Evolutionary conservation across 1,139 yeast species (phyloP).

Genomic region (Sugiyamaella paludigena): DNA sequence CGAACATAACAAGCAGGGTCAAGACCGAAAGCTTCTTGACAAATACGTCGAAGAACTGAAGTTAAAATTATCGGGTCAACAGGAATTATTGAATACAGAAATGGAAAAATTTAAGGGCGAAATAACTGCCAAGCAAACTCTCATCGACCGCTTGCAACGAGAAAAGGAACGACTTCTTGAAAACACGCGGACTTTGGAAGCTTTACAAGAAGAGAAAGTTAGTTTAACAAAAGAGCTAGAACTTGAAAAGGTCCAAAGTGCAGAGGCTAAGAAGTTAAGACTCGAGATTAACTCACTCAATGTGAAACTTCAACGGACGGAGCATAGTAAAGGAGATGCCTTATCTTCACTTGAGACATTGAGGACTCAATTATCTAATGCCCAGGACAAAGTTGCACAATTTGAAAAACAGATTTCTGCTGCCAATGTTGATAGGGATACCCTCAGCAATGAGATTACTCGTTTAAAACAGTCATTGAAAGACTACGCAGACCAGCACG

Average conservation of each 20-base stretch:
- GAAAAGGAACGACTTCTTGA: conserved; percentile 25
- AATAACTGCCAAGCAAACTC: conserved; percentile 28
- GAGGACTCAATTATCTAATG: conserved; percentile 25
- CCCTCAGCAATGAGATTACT: conserved; percentile 30
- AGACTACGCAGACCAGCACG: conserved; percentile 25
- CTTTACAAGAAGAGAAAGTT: conserved; percentile 24
- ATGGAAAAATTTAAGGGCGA: conserved; percentile 27
- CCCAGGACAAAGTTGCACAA: conserved; percentile 21
- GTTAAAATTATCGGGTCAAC: conserved; percentile 29
- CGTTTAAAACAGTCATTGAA: conserved; percentile 26
- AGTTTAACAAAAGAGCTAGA: conserved; percentile 27
- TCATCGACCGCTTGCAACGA: conserved; percentile 25
- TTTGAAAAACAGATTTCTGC: conserved; percentile 31
- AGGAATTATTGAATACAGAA: conserved; percentile 28
- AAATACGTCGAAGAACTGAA: conserved; percentile 27
- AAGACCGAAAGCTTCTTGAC: conserved; percentile 27
- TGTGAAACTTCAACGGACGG: conserved; percentile 41
- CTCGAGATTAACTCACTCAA: conserved; percentile 38
- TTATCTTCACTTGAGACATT: conserved; percentile 21
- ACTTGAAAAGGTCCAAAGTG: conserved; percentile 25
- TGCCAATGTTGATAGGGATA: conserved; percentile 45
- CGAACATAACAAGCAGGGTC: conserved; percentile 27
- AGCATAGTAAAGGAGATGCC: conserved; percentile 27
- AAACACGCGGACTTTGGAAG: conserved; percentile 17
- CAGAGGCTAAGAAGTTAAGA: conserved; percentile 22